phyloP scores from a whole-genome alignment of 768 basidiomycete genomes.

The Cystobasidium onofrii region DNA sequence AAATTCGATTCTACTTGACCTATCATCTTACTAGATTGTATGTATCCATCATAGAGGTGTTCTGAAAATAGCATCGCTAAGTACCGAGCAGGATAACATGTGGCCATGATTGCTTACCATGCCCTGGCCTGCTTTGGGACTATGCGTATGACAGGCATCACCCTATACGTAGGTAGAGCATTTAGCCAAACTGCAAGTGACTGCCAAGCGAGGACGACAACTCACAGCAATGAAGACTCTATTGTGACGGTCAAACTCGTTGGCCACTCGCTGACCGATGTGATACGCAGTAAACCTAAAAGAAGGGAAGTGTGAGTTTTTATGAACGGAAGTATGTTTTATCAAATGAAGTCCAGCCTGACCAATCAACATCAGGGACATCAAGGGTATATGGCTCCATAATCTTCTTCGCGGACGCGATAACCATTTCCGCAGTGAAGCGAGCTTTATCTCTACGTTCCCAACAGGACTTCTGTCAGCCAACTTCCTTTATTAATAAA shows the following conservation, averaged over 20 bases:
- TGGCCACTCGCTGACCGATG: slow-evolving; percentile 70
- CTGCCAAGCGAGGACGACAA: slow-evolving; percentile 47
- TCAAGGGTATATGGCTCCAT: slow-evolving; percentile 36
- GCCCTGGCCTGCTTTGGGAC: slow-evolving; percentile 28
- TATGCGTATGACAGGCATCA: slow-evolving; percentile 42
- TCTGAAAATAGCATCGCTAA: background rate
- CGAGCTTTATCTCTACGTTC: slow-evolving; percentile 54
- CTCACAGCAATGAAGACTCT: slow-evolving; percentile 70
- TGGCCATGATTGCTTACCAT: background rate
- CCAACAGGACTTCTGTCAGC: slow-evolving; percentile 53
- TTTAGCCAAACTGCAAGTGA: too few species aligned
- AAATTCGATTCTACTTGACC: too few species aligned
- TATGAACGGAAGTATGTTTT: too few species aligned
- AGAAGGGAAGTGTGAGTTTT: background rate
- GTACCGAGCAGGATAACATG: background rate
- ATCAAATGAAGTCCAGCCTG: too few species aligned
- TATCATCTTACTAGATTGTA: slow-evolving; percentile 40
- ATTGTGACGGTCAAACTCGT: slow-evolving; percentile 55
- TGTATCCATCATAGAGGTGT: slow-evolving; percentile 38
- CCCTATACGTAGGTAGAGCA: slow-evolving; percentile 3
- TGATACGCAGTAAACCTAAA: slow-evolving; percentile 20
- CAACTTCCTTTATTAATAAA: slow-evolving; percentile 52
- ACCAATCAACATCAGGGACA: slow-evolving; percentile 38
- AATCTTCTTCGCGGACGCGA: slow-evolving; percentile 13
- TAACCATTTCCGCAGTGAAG: slow-evolving; percentile 31